These are phyloP conservation scores for Eucalyptus marginata DNA, from an alignment of 345 rosid species.

Conservation along the genomic window DNA sequence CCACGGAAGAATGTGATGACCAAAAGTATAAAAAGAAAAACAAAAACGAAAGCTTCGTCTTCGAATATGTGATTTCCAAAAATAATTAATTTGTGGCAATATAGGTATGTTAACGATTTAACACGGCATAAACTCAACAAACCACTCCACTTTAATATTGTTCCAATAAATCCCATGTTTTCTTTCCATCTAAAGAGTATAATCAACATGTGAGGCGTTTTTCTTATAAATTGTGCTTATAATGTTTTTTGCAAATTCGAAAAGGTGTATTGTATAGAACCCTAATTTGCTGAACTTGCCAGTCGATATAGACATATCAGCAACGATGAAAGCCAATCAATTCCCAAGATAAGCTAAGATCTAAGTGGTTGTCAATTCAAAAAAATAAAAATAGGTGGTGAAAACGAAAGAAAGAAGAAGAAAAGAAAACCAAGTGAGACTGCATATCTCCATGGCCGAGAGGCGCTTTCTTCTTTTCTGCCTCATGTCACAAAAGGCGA, in stretches of 20 bases:
- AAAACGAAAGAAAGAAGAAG: neutral
- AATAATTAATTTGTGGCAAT: neutral
- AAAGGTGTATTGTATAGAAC: neutral
- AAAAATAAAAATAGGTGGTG: neutral
- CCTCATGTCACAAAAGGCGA: neutral
- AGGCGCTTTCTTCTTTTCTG: neutral
- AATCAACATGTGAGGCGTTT: neutral
- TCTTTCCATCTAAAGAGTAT: neutral
- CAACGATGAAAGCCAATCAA: neutral
- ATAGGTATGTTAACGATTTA: neutral
- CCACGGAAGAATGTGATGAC: neutral
- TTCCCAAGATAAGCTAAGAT: neutral
- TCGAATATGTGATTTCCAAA: neutral
- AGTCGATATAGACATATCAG: too few relatives aligned
- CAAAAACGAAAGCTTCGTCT: neutral
- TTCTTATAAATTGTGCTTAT: neutral
- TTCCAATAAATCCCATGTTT: neutral
- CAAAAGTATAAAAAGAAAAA: neutral
- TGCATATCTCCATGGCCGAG: neutral
- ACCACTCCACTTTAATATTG: neutral
- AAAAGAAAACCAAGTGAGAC: neutral
- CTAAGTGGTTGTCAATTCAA: neutral
- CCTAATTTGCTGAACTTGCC: neutral
- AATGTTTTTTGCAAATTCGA: neutral
- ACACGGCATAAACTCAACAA: neutral